A percentile compares a stretch with the other conserved stretches of the same genome.
phyloP scores from a whole-genome alignment of 495 filamentous ascomycete species.

The Friedmanniomyces endolithicus region DNA sequence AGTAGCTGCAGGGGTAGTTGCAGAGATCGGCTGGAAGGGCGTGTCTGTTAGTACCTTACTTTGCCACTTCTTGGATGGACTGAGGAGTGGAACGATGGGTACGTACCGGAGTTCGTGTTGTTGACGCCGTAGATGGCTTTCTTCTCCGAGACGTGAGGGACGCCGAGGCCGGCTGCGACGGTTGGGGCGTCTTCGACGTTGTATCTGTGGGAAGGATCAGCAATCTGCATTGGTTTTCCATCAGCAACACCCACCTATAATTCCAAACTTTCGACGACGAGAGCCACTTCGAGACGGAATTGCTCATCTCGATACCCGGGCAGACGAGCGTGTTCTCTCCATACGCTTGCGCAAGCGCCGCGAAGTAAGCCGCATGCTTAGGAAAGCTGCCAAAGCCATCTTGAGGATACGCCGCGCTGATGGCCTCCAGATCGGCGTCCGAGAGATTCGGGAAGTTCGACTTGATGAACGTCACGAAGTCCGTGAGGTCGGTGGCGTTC shows the following conservation, averaged over 20 bases:
- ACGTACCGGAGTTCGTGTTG: neutral
- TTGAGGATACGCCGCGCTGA: constrained; percentile 8
- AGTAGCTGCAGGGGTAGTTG: constrained; percentile 6
- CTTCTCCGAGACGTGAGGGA: constrained; percentile 15
- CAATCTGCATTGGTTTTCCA: neutral
- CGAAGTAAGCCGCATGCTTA: constrained; percentile 6
- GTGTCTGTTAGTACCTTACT: neutral
- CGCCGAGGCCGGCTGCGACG: constrained; percentile 13
- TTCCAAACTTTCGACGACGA: neutral
- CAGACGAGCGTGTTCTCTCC: constrained; percentile 18
- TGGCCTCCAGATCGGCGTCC: neutral
- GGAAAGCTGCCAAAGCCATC: neutral
- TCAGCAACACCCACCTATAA: neutral
- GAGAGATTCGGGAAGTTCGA: constrained; percentile 12
- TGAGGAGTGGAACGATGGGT: too few relatives aligned
- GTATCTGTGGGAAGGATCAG: constrained; percentile 2
- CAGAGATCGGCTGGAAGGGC: neutral
- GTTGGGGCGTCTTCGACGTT: constrained; percentile 13
- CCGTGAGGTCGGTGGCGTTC: constrained; percentile 1
- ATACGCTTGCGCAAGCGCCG: constrained; percentile 7
- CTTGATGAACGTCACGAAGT: constrained; percentile 11
- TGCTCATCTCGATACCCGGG: constrained; percentile 9
- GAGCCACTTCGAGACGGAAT: neutral
- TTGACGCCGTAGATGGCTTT: constrained; percentile 11
- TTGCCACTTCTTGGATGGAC: too few relatives aligned